Conservation (phyloP, 805 yeast species). For the Pichia paraexigua region DNA sequence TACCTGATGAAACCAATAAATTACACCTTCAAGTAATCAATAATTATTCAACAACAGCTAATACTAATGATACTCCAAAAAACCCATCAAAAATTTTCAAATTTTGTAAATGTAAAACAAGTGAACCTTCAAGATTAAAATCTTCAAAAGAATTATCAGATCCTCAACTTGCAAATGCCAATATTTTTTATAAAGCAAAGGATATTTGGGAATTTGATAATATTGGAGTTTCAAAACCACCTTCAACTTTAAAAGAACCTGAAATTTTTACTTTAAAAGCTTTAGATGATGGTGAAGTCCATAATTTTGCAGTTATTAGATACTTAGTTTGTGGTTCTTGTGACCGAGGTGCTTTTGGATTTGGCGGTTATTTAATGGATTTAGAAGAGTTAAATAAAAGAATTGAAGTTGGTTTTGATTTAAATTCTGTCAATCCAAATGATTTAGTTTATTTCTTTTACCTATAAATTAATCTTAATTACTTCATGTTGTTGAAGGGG, state of each 20-base stretch:
- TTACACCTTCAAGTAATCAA: not conserved
- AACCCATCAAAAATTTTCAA: constrained; percentile 8
- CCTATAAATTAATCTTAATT: not conserved
- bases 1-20: constrained; percentile 6
- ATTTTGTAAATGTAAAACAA: constrained; percentile 2
- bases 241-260: not conserved
- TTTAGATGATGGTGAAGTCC: constrained; percentile 13
- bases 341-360: constrained; percentile 72
- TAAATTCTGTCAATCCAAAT: constrained; percentile 9
- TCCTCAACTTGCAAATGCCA: not conserved
- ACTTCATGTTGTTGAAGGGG: too few relatives aligned
- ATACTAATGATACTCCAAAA: not conserved
- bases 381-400: constrained; percentile 13
- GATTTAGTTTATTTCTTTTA: constrained; percentile 12
- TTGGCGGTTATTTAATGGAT: constrained; percentile 36
- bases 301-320: constrained; percentile 36
- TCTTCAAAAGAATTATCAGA: not conserved
- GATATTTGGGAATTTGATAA: constrained; percentile 80
- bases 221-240: constrained; percentile 57
- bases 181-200: constrained; percentile 32
- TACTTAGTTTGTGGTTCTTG: constrained; percentile 67
- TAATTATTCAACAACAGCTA: not conserved
- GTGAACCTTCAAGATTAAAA: not conserved
- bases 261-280: constrained; percentile 8
- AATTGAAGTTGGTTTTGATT: constrained; percentile 7